phyloP scores from a whole-genome alignment of 1,284 basidiomycete genomes.

The Irpex lacteus region DNA sequence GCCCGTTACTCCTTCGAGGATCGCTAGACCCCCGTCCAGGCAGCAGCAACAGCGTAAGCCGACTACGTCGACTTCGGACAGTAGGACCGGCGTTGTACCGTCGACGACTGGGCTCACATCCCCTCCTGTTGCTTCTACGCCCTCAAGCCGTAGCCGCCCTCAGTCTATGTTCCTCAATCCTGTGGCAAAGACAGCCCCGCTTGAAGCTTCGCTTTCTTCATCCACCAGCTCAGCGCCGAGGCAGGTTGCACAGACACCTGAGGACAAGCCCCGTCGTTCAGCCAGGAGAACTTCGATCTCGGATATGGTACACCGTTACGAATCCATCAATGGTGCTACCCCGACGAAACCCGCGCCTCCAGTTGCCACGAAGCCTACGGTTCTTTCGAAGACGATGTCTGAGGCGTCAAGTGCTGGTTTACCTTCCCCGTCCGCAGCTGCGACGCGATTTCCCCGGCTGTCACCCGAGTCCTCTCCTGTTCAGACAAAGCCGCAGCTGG shows the following conservation, averaged over 20 bases:
- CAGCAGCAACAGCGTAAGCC: constrained; percentile 24
- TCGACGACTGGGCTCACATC: constrained; percentile 8
- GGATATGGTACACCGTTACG: constrained; percentile 78
- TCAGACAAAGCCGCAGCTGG: constrained; percentile 21
- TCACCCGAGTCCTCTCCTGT: constrained; percentile 29
- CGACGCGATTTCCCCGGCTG: constrained; percentile 30
- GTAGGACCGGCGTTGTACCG: background rate
- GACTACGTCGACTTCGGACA: constrained; percentile 4
- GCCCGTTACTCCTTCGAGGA: constrained; percentile 17
- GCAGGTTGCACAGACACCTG: constrained; percentile 22
- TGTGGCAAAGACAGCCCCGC: constrained; percentile 40
- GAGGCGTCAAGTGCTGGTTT: constrained; percentile 15
- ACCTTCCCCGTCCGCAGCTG: constrained; percentile 26
- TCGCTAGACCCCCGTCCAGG: constrained; percentile 22
- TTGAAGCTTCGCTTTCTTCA: constrained; percentile 28
- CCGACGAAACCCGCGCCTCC: constrained; percentile 24
- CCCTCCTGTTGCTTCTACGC: constrained; percentile 18
- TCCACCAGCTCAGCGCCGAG: constrained; percentile 37
- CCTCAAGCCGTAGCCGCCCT: constrained; percentile 45
- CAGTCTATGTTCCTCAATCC: constrained; percentile 76
- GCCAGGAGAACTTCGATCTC: constrained; percentile 72
- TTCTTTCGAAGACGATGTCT: constrained; percentile 23
- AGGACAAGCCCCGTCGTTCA: constrained; percentile 29
- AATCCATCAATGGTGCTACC: constrained; percentile 49
- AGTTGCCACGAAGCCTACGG: constrained; percentile 33